Base-by-base conservation (phyloP, 331 rosid species). In the Rosa hybrid region DNA sequence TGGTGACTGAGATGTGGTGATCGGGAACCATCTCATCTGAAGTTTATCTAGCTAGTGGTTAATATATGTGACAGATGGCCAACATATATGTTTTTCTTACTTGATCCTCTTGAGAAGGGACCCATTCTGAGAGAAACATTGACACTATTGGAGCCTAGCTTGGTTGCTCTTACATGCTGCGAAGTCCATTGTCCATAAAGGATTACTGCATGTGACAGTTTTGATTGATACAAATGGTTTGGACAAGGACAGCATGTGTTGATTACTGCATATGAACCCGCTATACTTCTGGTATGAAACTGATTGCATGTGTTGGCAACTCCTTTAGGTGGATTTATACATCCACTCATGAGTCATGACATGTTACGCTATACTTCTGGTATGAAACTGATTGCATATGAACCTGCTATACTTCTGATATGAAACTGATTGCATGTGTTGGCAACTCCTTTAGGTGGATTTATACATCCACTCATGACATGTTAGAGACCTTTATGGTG, bases 41-140 rank as follows among this genome's bases (percentile, higher is more conserved):
- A 23, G 48, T 76, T 25, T 18, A 25, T 57, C 57, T 9, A 45
- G 71, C 27, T 14, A 25, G 70, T 59, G 54, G 8, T 10, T 21
- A 38, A 56, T 56, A 56, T 56, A 75, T 57, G 54, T 44, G 53
- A 56, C 14, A 12, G 56, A 48, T 42, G 27, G 49, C 6, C 25
- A 34, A 16, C 10, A 3, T n/a, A 18, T 14, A 12, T 12, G 39
- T 25, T 6, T 27, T 63, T 12, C 44, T 63, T 63, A 63, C 69
- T 63, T 27, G 20, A 30, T 63, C 3, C 42, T 30, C 41, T 74
- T 53, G 57, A 51, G 42, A 38, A 34, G 4, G 42, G 16, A 51
- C 63, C n/a, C 48, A 9, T 73, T 72, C 64, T 30, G 50, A 56
- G 39, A n/a, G 77, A 74, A 54, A 27, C 17, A 44, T 45, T 57